Conservation (phyloP, 2,329 filamentous ascomycete species). For the Verticillium alfalfae region DNA sequence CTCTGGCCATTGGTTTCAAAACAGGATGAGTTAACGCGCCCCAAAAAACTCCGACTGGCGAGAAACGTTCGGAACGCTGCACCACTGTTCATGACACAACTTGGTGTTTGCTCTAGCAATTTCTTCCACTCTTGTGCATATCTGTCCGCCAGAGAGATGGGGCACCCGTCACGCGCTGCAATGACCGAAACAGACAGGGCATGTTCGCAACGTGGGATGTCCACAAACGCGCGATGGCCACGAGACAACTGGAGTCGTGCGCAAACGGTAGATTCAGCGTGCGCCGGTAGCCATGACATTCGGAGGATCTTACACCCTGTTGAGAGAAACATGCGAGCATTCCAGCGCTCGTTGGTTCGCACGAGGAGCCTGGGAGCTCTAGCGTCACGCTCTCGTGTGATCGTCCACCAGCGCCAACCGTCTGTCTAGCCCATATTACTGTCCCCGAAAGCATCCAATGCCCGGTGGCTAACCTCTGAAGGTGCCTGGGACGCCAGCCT, state of each 20-base stretch:
- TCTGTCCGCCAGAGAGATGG: too few relatives aligned
- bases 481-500: not conserved
- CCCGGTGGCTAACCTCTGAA: not conserved
- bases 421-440: not conserved
- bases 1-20: not conserved
- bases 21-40: not conserved
- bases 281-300: not conserved
- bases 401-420: not conserved
- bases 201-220: not conserved
- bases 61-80: not conserved
- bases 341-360: not conserved
- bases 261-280: not conserved
- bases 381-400: not conserved
- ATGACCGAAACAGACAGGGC: not conserved
- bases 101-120: too few relatives aligned
- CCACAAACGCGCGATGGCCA: not conserved
- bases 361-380: not conserved
- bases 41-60: not conserved
- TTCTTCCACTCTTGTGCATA: too few relatives aligned
- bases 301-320: not conserved
- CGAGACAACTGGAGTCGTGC: not conserved
- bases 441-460: not conserved
- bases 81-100: not conserved
- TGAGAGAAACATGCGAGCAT: not conserved
- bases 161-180: not conserved